Conservation (phyloP, 768 basidiomycete species). For the Sarcodon aspratus region DNA sequence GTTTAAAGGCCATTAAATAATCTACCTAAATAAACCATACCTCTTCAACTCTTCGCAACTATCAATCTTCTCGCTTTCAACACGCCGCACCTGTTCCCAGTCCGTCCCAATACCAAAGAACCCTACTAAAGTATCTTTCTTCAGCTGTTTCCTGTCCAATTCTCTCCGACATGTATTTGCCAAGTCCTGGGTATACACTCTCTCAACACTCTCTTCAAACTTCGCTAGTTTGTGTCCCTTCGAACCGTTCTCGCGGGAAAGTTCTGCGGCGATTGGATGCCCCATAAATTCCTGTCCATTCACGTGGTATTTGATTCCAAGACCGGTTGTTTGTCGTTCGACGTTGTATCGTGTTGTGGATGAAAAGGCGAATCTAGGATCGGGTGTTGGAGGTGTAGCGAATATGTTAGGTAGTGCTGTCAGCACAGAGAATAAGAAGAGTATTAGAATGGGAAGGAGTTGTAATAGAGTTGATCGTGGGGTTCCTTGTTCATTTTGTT, state of each 20-base stretch:
- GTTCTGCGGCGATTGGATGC: constrained; percentile 72
- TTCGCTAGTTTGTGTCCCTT: constrained; percentile 28
- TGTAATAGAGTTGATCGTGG: constrained; percentile 61
- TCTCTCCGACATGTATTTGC: constrained; percentile 64
- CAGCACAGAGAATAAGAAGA: constrained; percentile 77
- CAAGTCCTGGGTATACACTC: constrained; percentile 57
- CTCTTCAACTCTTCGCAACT: constrained; percentile 71
- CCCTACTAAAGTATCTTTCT: constrained; percentile 69
- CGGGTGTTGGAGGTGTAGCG: constrained; percentile 50
- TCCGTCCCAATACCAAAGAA: constrained; percentile 89
- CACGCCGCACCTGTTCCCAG: constrained; percentile 75
- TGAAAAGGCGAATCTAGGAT: constrained; percentile 71
- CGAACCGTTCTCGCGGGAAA: constrained; percentile 30
- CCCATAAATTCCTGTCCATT: constrained; percentile 62
- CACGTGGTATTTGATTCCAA: constrained; percentile 78
- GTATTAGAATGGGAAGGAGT: constrained; percentile 72
- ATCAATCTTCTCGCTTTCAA: constrained; percentile 58
- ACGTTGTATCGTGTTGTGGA: constrained; percentile 48
- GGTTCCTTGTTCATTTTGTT: constrained; percentile 24
- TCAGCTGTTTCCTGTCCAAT: constrained; percentile 52
- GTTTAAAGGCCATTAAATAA: neutral
- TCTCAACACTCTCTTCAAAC: constrained; percentile 76
- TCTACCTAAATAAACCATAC: constrained; percentile 41
- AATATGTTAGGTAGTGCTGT: constrained; percentile 75
- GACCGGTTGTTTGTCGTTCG: constrained; percentile 57